These are phyloP conservation scores for Fusarium equiseti DNA, from an alignment of 2,329 filamentous ascomycete genomes.

Conservation along the genomic window DNA sequence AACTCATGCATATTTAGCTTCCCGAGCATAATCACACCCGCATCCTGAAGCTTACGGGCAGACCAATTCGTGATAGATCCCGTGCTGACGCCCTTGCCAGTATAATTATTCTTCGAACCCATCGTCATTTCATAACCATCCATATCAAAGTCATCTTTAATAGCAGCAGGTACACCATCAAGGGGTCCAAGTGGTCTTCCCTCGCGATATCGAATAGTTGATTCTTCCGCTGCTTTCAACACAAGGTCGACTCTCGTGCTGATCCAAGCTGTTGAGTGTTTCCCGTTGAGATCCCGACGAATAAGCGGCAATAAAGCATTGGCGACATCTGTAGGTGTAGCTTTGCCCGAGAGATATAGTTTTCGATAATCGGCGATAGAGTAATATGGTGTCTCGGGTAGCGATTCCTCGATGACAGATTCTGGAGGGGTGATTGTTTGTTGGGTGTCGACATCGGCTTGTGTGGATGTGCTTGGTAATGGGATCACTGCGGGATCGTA, in stretches of 20 bases:
- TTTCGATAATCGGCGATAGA: conserved; percentile 60
- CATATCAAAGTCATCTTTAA: conserved; percentile 83
- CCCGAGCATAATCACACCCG: conserved; percentile 77
- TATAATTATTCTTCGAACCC: conserved; percentile 72
- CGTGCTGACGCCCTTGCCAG: conserved; percentile 56
- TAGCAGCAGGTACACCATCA: conserved; percentile 78
- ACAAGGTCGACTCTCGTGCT: conserved; percentile 57
- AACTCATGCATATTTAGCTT: conserved; percentile 85
- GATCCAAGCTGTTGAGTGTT: conserved; percentile 59
- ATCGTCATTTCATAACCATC: conserved; percentile 76
- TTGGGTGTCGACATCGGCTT: neutral
- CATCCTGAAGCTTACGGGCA: conserved; percentile 75
- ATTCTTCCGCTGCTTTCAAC: conserved; percentile 57
- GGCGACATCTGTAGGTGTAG: conserved; percentile 61
- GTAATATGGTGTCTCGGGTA: conserved; percentile 38
- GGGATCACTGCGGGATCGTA: conserved; percentile 62
- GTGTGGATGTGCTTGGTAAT: conserved; percentile 20
- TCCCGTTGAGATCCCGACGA: conserved; percentile 54
- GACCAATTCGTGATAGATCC: conserved; percentile 71
- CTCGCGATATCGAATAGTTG: conserved; percentile 61
- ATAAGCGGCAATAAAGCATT: conserved; percentile 60
- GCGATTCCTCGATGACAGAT: neutral
- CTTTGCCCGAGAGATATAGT: conserved; percentile 58
- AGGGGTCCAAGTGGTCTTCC: conserved; percentile 71
- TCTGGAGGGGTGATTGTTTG: neutral